Base-by-base conservation (phyloP, 352 stramenopile species). In the Phytophthora quininea region DNA sequence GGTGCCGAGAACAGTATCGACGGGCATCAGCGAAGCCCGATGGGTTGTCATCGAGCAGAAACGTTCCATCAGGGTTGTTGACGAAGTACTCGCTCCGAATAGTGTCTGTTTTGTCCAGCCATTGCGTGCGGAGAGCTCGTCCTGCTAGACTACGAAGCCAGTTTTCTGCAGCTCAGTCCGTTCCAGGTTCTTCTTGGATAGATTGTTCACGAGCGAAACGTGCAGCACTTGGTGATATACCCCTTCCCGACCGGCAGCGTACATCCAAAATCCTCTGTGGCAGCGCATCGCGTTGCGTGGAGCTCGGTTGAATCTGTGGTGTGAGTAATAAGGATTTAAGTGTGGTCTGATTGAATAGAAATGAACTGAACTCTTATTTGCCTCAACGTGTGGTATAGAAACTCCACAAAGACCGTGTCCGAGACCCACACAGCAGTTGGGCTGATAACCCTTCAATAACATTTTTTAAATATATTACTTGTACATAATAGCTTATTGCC, bases 181-280 rank as follows among this genome's bases (percentile, higher is more conserved):
- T 38, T 4, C 49, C 38, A 4, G 38, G 48, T 5, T 58, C 4
- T 2, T 35, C 58, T 58, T 65, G 58, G 14, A 38, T 10, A 2
- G 49, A 27, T 53, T 58, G 38, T 1, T 51, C 48, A 3, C 32
- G 15, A 6, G 49, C 58, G 12, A 58, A 65, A 10, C 27, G n/a
- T 48, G 29, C 38, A 35, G 49, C 38, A 24, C 12, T 58, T 2
- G 8, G 4, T 7, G 58, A 65, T 1, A 58, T 32, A 11, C 45
- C 37, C 12, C 14, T 12, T 15, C 31, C n/a, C 49, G 40, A 1
- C 33, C 54, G n/a, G 0, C 15, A 19, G 54, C 31, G 31, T 46
- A 46, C 15, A 40, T n/a, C 43, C 30, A 61, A 12, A 61, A 61
- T 40, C 30, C 31, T 52, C 40, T 27, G 42, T 61, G 54, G 42